Evolutionary conservation across 2,329 filamentous ascomycete genomes (phyloP).

Genomic region (Clarireedia monteithiana): DNA sequence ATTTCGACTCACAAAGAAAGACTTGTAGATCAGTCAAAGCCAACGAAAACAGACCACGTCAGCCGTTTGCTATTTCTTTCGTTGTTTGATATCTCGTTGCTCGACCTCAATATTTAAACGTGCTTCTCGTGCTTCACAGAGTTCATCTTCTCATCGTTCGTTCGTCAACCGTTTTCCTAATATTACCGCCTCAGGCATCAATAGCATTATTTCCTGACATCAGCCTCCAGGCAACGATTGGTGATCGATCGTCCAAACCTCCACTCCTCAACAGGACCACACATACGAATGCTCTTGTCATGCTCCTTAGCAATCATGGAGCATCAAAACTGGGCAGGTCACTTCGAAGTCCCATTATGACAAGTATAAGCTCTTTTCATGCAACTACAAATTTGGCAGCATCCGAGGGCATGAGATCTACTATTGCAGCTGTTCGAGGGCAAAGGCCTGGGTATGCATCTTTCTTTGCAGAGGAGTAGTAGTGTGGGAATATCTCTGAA

Average conservation of each 20-base stretch:
- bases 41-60: neutral
- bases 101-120: neutral
- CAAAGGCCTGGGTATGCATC: conserved; percentile 18
- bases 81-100: neutral
- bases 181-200: conserved; percentile 3
- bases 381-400: conserved; percentile 10
- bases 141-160: neutral
- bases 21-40: neutral
- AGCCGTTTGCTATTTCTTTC: neutral
- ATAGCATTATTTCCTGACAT: neutral
- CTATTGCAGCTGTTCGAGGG: conserved; percentile 9
- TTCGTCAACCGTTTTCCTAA: neutral
- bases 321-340: conserved; percentile 26
- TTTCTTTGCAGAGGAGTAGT: neutral
- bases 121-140: neutral
- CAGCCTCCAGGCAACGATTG: neutral
- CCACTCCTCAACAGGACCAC: conserved; percentile 4
- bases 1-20: neutral
- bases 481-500: neutral
- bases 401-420: conserved; percentile 17
- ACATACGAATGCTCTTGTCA: conserved; percentile 18
- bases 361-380: conserved; percentile 17
- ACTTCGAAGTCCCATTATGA: conserved; percentile 19
- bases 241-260: neutral
- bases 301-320: conserved; percentile 30